Conservation (phyloP, 2,329 filamentous ascomycete species). For the Penicillium aurantiogriseum region DNA sequence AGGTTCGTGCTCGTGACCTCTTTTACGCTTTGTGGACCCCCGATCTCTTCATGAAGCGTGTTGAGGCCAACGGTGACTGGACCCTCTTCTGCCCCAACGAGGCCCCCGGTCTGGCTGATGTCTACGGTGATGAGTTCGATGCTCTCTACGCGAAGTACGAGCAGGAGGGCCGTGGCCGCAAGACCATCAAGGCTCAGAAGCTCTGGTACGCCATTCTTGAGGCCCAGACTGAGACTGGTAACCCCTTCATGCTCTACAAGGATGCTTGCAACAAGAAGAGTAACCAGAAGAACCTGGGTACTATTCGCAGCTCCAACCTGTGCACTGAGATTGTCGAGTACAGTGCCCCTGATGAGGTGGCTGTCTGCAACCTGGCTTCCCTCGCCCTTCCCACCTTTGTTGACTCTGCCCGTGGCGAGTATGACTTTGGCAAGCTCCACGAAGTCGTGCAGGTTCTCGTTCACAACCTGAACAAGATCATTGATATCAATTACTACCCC, state of each 20-base stretch:
- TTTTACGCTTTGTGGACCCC: slow-evolving; percentile 99
- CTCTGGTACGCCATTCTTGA: slow-evolving; percentile 98
- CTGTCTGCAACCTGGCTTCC: slow-evolving; percentile 96
- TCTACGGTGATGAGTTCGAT: slow-evolving; percentile 97
- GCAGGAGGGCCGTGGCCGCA: slow-evolving; percentile 78
- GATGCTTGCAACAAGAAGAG: slow-evolving; percentile 98
- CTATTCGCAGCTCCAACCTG: slow-evolving; percentile 96
- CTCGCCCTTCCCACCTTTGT: slow-evolving; percentile 88
- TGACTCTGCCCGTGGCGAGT: slow-evolving; percentile 77
- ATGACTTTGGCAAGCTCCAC: slow-evolving; percentile 96
- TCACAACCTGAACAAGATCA: slow-evolving; percentile 96
- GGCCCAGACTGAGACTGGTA: slow-evolving; percentile 97
- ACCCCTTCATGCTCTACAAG: slow-evolving; percentile 99
- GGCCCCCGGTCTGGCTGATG: slow-evolving; percentile 89
- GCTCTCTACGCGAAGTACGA: slow-evolving; percentile 90
- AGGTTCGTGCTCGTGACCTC: slow-evolving; percentile 91
- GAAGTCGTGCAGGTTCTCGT: slow-evolving; percentile 90
- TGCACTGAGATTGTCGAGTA: slow-evolving; percentile 99
- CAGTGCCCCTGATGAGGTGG: slow-evolving; percentile 94
- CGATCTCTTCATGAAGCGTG: slow-evolving; percentile 99
- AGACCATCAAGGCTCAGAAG: slow-evolving; percentile 95
- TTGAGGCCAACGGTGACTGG: slow-evolving; percentile 95
- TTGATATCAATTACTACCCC: slow-evolving; percentile 98
- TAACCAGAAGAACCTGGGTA: slow-evolving; percentile 99
- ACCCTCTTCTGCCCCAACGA: slow-evolving; percentile 98